These are phyloP conservation scores for Lentinula aciculospora DNA, from an alignment of 768 basidiomycete genomes.

Conservation along the genomic window DNA sequence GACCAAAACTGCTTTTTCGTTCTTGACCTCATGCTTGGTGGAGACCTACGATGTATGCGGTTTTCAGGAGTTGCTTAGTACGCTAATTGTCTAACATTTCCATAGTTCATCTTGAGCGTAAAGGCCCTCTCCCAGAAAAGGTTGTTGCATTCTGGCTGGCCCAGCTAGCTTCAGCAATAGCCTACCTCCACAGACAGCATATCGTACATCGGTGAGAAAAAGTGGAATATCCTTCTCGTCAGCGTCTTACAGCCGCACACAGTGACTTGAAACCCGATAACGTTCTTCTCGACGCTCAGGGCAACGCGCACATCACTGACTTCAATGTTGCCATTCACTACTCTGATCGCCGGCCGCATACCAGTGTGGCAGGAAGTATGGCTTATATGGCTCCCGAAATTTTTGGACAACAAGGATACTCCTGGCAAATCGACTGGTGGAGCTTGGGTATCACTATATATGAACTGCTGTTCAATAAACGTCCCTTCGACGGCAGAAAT, in stretches of 20 bases:
- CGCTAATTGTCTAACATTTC: neutral
- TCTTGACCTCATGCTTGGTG: slow-evolving; percentile 93
- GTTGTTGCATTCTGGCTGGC: slow-evolving; percentile 84
- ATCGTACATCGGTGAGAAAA: slow-evolving; percentile 86
- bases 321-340: slow-evolving; percentile 99
- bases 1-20: slow-evolving; percentile 98
- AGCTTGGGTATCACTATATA: slow-evolving; percentile 87
- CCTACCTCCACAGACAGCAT: slow-evolving; percentile 85
- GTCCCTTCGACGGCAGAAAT: slow-evolving; percentile 89
- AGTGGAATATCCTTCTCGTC: neutral
- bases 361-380: slow-evolving; percentile 96
- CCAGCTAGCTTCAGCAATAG: slow-evolving; percentile 78
- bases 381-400: slow-evolving; percentile 99
- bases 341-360: slow-evolving; percentile 82
- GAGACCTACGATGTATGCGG: slow-evolving; percentile 81
- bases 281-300: slow-evolving; percentile 86
- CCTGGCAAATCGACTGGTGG: slow-evolving; percentile 95
- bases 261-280: slow-evolving; percentile 98
- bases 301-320: slow-evolving; percentile 96
- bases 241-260: slow-evolving; percentile 5
- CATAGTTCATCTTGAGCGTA: slow-evolving; percentile 81
- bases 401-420: slow-evolving; percentile 87
- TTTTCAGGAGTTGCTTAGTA: neutral
- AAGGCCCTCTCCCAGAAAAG: slow-evolving; percentile 58
- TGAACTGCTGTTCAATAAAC: slow-evolving; percentile 77